A percentile compares a stretch with the other conserved stretches of the same genome.
Conservation (phyloP, 371 early-diverging fungal genomes). For the Syncephalis plumigaleata region DNA sequence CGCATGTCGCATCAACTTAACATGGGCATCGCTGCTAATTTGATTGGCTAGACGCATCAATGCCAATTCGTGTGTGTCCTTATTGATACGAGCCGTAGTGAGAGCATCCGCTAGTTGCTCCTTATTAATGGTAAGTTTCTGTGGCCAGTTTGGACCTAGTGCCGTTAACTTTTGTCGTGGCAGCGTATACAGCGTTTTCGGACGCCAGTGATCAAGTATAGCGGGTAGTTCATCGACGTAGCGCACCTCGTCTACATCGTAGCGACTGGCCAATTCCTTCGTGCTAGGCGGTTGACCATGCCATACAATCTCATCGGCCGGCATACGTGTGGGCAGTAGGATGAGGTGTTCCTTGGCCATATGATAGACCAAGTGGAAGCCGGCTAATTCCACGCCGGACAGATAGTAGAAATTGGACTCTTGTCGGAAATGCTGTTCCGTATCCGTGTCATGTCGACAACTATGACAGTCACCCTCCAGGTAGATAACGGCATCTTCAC, state of each 20-base stretch:
- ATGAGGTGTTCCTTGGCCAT: slow-evolving; percentile 14
- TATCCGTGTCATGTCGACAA: slow-evolving; percentile 58
- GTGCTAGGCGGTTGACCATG: slow-evolving; percentile 21
- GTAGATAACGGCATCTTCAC: slow-evolving; percentile 38
- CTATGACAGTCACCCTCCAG: slow-evolving; percentile 38
- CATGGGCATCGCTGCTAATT: slow-evolving; percentile 29
- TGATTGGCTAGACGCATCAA: slow-evolving; percentile 17
- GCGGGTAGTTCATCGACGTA: slow-evolving; percentile 12
- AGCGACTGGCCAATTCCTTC: slow-evolving; percentile 17
- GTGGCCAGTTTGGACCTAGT: background rate
- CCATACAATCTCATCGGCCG: slow-evolving; percentile 23
- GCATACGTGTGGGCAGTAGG: slow-evolving; percentile 23
- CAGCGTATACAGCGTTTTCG: slow-evolving; percentile 12
- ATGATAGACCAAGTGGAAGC: slow-evolving; percentile 25
- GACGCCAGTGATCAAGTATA: slow-evolving; percentile 11
- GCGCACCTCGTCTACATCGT: slow-evolving; percentile 25
- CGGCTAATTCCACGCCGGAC: slow-evolving; percentile 30
- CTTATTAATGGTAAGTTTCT: background rate
- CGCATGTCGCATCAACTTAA: slow-evolving; percentile 19
- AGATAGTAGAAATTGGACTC: slow-evolving; percentile 35
- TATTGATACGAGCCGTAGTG: slow-evolving; percentile 26
- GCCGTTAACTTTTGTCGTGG: background rate
- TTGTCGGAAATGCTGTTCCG: slow-evolving; percentile 21
- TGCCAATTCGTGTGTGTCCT: slow-evolving; percentile 27
- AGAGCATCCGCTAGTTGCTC: slow-evolving; percentile 11